These are phyloP conservation scores for Spathaspora sp. DNA, from an alignment of 1,139 yeast species.

Conservation along the genomic window DNA sequence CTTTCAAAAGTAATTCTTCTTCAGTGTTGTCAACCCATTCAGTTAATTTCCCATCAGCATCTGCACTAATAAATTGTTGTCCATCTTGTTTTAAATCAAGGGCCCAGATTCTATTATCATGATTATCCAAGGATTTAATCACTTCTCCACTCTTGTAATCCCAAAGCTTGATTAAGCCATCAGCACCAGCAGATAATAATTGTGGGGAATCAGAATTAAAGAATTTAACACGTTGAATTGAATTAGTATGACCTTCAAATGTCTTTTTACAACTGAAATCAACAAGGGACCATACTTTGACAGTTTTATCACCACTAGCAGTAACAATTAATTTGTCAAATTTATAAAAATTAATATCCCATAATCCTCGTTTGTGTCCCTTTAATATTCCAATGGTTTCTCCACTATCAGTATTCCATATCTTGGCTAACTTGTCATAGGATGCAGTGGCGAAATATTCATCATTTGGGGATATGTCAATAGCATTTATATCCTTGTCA, in stretches of 20 bases:
- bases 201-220: constrained; percentile 61
- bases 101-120: constrained; percentile 94
- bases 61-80: constrained; percentile 73
- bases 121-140: constrained; percentile 81
- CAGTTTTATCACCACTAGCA: constrained; percentile 86
- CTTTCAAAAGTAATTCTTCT: constrained; percentile 53
- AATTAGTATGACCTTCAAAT: constrained; percentile 92
- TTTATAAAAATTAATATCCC: constrained; percentile 85
- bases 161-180: constrained; percentile 92
- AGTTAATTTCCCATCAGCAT: constrained; percentile 90
- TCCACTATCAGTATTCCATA: constrained; percentile 83
- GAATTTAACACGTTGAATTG: constrained; percentile 80
- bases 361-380: constrained; percentile 92
- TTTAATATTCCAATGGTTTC: constrained; percentile 80
- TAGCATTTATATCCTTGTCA: constrained; percentile 89
- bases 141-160: constrained; percentile 75
- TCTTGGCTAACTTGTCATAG: constrained; percentile 88
- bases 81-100: constrained; percentile 68
- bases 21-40: constrained; percentile 89
- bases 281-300: constrained; percentile 82
- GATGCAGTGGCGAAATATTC: constrained; percentile 89
- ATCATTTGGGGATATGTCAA: constrained; percentile 88
- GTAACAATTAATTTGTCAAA: constrained; percentile 77
- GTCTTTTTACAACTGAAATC: constrained; percentile 78
- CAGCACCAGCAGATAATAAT: constrained; percentile 86